Percentiles rank a stretch among this genome's conserved stretches.
Conservation (phyloP, 2,329 filamentous ascomycete species). For the Fusarium pininemorale region DNA sequence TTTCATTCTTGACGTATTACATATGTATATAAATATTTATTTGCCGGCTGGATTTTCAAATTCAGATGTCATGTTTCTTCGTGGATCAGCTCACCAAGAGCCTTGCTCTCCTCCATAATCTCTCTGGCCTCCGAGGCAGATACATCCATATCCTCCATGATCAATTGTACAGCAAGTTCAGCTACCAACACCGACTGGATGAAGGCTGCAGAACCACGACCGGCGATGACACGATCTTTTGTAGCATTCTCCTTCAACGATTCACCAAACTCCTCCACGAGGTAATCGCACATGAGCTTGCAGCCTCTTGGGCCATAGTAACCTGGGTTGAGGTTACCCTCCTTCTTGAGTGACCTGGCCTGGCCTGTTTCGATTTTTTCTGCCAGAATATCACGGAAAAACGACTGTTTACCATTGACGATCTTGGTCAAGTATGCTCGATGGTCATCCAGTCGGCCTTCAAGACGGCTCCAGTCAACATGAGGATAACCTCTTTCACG, state of each 20-base stretch:
- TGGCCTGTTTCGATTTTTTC: slow-evolving; percentile 65
- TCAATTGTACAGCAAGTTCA: slow-evolving; percentile 67
- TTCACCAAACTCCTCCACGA: slow-evolving; percentile 68
- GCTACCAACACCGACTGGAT: slow-evolving; percentile 81
- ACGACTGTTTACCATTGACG: slow-evolving; percentile 66
- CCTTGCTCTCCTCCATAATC: slow-evolving; percentile 73
- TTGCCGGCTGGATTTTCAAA: background rate
- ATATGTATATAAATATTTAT: background rate
- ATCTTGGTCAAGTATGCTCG: slow-evolving; percentile 65
- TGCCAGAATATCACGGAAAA: slow-evolving; percentile 68
- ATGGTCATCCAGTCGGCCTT: slow-evolving; percentile 66
- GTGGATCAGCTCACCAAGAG: slow-evolving; percentile 73
- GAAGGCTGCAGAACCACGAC: slow-evolving; percentile 72
- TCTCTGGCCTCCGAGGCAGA: slow-evolving; percentile 54
- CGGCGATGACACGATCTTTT: slow-evolving; percentile 71
- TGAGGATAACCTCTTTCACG: slow-evolving; percentile 69
- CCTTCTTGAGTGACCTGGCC: slow-evolving; percentile 67
- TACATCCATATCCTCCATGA: slow-evolving; percentile 65
- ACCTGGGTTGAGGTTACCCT: slow-evolving; percentile 71
- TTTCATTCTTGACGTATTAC: slow-evolving; percentile 17
- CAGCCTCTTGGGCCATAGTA: slow-evolving; percentile 86
- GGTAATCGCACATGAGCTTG: slow-evolving; percentile 74
- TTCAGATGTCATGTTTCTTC: slow-evolving; percentile 56
- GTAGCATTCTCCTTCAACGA: slow-evolving; percentile 69
- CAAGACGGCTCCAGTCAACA: slow-evolving; percentile 74